Base-by-base conservation (phyloP, 148 eudicot genomes). In the Vaccinium corymbosum region DNA sequence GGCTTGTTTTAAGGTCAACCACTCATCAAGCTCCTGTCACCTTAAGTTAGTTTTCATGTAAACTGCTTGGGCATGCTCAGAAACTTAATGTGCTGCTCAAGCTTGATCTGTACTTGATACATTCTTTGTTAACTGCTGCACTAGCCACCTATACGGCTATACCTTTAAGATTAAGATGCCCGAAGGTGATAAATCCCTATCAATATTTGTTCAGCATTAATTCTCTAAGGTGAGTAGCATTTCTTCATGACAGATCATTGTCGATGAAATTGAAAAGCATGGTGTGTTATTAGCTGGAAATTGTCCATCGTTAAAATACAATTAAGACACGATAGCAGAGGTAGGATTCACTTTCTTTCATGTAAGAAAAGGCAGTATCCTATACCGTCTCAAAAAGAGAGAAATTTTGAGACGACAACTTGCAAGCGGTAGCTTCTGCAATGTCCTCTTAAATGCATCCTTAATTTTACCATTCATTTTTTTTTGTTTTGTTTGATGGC, bases 81-180 rank as follows among this genome's bases (percentile, higher is more conserved):
- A 68, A 68, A 68, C 73, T 25, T 68, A 4, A 68, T 68, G 42
- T 27, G 42, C 35, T 68, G 38, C 73, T 29, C 73, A 25, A 27
- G 73, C 73, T 27, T 29, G 35, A 25, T 68, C 38, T 68, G 38
- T 68, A 27, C 42, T 68, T 68, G 38, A 68, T 68, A 29, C 38
- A 29, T 27, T 38, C 73, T 16, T 25, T 29, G 6, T 27, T 68
- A 57, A 29, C 11, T 68, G 38, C 73, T 68, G 73, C 72, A 10
- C 25, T 68, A 68, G 42, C 73, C 73, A 68, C 38, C 27, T 68
- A 16, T 13, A 57, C 1, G 19, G 11, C 13, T 2, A n/a, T 62
- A 62, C n/a, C 68, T 62, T n/a, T 62, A 62, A 62, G 68, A 62
- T 62, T 62, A 62, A 62, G 68, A 62, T 62, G 68, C n/a, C 25